A percentile compares a stretch with the other conserved stretches of the same genome.
phyloP scores from a whole-genome alignment of 208 protist species.

The Leishmania amazonensis region DNA sequence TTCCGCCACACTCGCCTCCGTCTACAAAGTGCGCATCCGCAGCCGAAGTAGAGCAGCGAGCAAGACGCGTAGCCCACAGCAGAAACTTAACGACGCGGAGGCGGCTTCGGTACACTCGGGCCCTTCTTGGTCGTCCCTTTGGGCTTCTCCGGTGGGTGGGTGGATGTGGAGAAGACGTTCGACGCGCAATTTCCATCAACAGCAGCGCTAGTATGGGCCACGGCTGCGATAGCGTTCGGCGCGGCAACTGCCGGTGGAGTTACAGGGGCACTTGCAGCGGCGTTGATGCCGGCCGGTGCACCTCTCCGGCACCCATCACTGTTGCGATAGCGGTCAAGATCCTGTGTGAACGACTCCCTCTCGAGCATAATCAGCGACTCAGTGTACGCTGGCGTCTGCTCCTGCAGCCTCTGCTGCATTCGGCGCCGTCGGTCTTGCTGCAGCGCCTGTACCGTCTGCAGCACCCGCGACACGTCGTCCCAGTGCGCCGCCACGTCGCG shows the following conservation, averaged over 20 bases:
- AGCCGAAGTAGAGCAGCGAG: neutral
- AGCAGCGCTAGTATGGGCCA: neutral
- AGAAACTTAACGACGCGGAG: constrained; percentile 2
- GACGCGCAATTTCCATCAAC: neutral
- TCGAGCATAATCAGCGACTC: constrained; percentile 54
- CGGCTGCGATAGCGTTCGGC: neutral
- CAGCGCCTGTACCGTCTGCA: constrained; percentile 59
- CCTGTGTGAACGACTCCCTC: constrained; percentile 38
- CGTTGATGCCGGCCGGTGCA: neutral
- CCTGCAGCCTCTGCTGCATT: constrained; percentile 33
- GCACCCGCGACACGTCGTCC: constrained; percentile 66
- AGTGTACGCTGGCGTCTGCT: constrained; percentile 44
- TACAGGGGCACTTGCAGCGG: neutral
- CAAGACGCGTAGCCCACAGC: neutral
- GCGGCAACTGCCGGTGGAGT: neutral
- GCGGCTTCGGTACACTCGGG: neutral
- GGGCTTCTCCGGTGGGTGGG: no score
- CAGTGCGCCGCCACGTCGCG: constrained; percentile 56
- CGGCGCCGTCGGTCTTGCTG: constrained; percentile 52
- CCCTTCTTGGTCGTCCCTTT: neutral
- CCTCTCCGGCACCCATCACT: neutral
- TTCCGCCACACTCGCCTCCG: neutral
- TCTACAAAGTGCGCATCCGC: neutral
- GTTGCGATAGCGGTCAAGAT: constrained; percentile 50
- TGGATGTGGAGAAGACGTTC: neutral